Evolutionary conservation across 257 asterid genomes (phyloP), one percentile per base, ranked within the genome.

Genomic region (Asclepias syriaca): DNA sequence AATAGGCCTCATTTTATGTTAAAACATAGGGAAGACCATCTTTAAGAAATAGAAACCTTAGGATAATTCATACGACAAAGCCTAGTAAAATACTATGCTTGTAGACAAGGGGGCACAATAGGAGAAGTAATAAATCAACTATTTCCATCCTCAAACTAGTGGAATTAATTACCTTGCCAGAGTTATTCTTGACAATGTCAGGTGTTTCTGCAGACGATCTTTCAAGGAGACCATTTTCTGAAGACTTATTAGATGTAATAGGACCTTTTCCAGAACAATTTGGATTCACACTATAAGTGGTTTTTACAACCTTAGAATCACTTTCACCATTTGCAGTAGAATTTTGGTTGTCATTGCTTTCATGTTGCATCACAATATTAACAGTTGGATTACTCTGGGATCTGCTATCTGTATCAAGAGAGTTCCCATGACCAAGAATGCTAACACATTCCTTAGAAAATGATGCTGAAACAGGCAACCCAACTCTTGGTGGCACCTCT

Each of bases 91-190:
- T 19, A 27, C 34, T 39, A 5, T 1, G 11, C 48, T 45, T 29
- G 16, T 21, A 65, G 19, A 45, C 9, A 48, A 65, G 7, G 3
- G 24, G 53, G 9, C 6, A 66, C 40, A 51, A 75, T 37, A 58
- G 29, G 72, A 53, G 21, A 58, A 65, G 37, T 2, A 34, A 39
- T 13, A 65, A 49, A 76, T 6, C 22, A 49, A 13, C 72, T 9
- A 60, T 55, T 43, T 54, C 49, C 48, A 45, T 49, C 3, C 60
- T 53, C 48, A 74, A 14, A 43, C 22, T n/a, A 49, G 57, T 22
- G 39, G 13, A 61, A 72, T 37, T 72, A 74, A 73, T 63, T 81
- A 92, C 98, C 96, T 70, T 60, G 69, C 27, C 80, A 37, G 80
- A 68, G 64, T 57, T 81, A 54, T 67, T 61, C 60, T 65, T 72